Conservation (phyloP, 192 early-diverging fungal species). For the Umbelopsis sp. region DNA sequence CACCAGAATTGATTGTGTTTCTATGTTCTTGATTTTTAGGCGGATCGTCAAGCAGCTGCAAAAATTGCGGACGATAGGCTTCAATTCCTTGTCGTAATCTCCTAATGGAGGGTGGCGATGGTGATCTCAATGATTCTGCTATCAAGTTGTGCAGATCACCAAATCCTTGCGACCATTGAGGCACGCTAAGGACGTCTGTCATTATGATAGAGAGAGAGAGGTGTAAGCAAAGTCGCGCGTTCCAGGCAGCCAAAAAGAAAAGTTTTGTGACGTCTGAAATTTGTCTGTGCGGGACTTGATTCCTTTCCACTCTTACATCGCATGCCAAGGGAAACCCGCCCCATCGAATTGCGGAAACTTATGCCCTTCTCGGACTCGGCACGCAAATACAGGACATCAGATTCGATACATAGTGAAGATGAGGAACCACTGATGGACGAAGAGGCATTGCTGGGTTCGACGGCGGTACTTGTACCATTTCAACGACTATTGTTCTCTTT, state of each 20-base stretch:
- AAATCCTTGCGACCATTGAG: constrained; percentile 16
- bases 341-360: constrained; percentile 26
- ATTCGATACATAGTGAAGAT: constrained; percentile 30
- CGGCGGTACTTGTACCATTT: not conserved
- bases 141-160: constrained; percentile 5
- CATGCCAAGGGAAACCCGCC: constrained; percentile 27
- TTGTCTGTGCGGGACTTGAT: not conserved
- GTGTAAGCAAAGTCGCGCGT: not conserved
- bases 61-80: not conserved
- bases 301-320: not conserved
- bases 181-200: constrained; percentile 4
- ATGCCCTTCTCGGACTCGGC: constrained; percentile 22
- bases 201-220: not conserved
- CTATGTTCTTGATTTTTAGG: constrained; percentile 28
- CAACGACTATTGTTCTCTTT: not conserved
- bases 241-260: constrained; percentile 6
- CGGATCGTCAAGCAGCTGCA: constrained; percentile 26
- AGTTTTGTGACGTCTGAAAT: constrained; percentile 19
- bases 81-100: constrained; percentile 6
- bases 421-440: constrained; percentile 27
- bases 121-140: constrained; percentile 5
- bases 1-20: constrained; percentile 26
- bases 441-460: constrained; percentile 13
- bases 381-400: constrained; percentile 23
- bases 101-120: not conserved